phyloP scores from a whole-genome alignment of 108 stramenopile species.

The Pelagomonas calceolata region DNA sequence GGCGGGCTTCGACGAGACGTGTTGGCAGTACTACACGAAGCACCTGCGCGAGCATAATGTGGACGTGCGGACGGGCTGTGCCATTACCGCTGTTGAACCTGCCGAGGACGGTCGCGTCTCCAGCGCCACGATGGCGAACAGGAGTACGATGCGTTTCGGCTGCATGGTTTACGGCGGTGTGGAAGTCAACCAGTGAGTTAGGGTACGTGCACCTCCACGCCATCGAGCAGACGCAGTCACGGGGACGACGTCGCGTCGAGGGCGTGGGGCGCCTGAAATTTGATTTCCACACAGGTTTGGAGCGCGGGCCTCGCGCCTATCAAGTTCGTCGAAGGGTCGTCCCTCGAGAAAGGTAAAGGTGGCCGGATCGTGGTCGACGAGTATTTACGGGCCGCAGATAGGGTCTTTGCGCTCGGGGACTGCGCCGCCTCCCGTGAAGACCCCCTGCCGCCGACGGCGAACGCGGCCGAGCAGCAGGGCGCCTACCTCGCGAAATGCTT shows the following conservation, averaged over 20 bases:
- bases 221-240: too few relatives aligned
- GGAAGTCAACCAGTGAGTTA: too few relatives aligned
- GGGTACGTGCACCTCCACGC: too few relatives aligned
- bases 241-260: too few relatives aligned
- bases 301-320: slow-evolving; percentile 63
- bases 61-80: slow-evolving; percentile 12
- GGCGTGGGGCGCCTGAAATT: too few relatives aligned
- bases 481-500: slow-evolving; percentile 60
- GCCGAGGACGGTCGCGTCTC: too few relatives aligned
- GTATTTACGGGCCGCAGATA: slow-evolving; percentile 66
- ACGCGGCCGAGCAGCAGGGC: slow-evolving; percentile 77
- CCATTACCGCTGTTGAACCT: too few relatives aligned
- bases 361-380: slow-evolving; percentile 71
- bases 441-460: slow-evolving; percentile 73
- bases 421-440: slow-evolving; percentile 42
- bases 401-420: slow-evolving; percentile 88
- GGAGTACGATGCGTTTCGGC: too few relatives aligned
- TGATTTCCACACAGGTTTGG: too few relatives aligned
- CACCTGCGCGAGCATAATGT: slow-evolving; percentile 49
- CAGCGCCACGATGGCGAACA: too few relatives aligned
- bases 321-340: slow-evolving; percentile 14
- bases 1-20: slow-evolving; percentile 68
- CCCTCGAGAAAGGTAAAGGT: slow-evolving; percentile 28
- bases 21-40: slow-evolving; percentile 57
- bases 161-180: not conserved